Evolutionary conservation across 1,139 yeast genomes (phyloP).

Genomic region (Diutina siamensis): DNA sequence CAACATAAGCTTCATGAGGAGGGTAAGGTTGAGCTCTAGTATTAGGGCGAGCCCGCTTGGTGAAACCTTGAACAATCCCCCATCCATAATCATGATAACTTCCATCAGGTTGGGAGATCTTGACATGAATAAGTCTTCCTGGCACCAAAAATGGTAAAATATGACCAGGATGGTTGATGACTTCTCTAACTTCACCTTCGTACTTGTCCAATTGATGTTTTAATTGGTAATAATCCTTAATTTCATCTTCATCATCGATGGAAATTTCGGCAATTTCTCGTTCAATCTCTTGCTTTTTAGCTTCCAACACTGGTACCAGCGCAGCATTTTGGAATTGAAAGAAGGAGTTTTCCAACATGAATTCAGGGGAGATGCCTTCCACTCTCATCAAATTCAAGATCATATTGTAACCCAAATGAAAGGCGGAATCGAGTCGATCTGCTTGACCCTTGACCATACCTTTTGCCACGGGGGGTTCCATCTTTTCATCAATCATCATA

Average conservation of each 20-base stretch:
- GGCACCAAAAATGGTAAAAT: conserved; percentile 73
- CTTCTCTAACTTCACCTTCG: conserved; percentile 66
- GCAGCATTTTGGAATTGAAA: conserved; percentile 92
- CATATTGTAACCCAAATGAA: conserved; percentile 96
- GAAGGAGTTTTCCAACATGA: conserved; percentile 88
- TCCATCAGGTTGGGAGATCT: conserved; percentile 24
- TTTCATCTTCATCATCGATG: conserved; percentile 62
- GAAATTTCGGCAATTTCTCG: conserved; percentile 34
- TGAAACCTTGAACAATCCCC: conserved; percentile 79
- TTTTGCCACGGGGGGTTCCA: conserved; percentile 98
- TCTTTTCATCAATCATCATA: conserved; percentile 97
- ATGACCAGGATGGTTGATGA: conserved; percentile 89
- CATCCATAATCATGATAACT: conserved; percentile 63
- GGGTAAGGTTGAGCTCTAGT: conserved; percentile 40
- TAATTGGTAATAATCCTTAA: conserved; percentile 76
- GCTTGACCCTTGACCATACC: conserved; percentile 99
- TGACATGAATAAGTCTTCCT: conserved; percentile 73
- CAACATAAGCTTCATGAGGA: conserved; percentile 82
- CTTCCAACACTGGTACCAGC: conserved; percentile 76
- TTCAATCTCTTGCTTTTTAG: conserved; percentile 42
- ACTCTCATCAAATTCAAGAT: conserved; percentile 90
- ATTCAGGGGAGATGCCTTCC: conserved; percentile 96
- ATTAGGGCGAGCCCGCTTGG: conserved; percentile 56
- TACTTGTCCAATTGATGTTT: conserved; percentile 60
- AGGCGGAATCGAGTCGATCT: conserved; percentile 90